Evolutionary conservation across 176 grass and related monocot genomes (phyloP), one percentile per base, ranked within the genome.

Genomic region (Rhynchospora breviuscula): DNA sequence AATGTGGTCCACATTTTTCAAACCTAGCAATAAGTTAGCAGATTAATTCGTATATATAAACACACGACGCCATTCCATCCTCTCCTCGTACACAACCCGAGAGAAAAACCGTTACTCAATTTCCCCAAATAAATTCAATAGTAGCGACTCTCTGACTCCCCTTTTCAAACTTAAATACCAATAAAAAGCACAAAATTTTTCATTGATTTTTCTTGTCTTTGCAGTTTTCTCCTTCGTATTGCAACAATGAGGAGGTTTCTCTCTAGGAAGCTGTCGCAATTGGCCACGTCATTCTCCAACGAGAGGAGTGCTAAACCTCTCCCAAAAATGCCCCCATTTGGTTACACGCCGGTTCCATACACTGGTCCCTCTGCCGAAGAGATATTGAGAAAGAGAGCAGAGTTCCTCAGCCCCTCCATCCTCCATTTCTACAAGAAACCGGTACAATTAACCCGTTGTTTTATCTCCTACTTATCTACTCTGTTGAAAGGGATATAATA

Each of bases 371-470:
- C 59, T 66, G 86, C 91, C 46, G 86, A 63, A 71, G 93, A 98
- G 68, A 98, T 98, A 89, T 67, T 92, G 22, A 69, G 86, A 70
- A 93, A 88, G 87, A 89, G 95, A 10, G 56, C 87, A 60, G 86
- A 98, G 91, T 98, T 91, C 88, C 95, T 98, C 88, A 98, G 92
- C 89, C 95, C 95, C 67, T 94, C 95, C 18, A 70, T 93, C 4
- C 91, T 90, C 91, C 87, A 98, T 85, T 90, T 91, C 87, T 98
- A 93, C 62, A 90, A 89, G 79, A 88, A 98, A 3, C 95, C 95
- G 43, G 92, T 98, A 87, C 26, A 70, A 86, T 12, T 62, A 63
- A 40, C 5, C 5, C 15, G 12, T 62, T 60, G 7, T n/a, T 56
- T 78, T 63, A 19, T 62, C 11, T 74, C 25, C 23, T 2, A 1